A percentile compares a stretch with the other conserved stretches of the same genome.
phyloP scores from a whole-genome alignment of 139 green algal species.

The Spirogloea muscicola region DNA sequence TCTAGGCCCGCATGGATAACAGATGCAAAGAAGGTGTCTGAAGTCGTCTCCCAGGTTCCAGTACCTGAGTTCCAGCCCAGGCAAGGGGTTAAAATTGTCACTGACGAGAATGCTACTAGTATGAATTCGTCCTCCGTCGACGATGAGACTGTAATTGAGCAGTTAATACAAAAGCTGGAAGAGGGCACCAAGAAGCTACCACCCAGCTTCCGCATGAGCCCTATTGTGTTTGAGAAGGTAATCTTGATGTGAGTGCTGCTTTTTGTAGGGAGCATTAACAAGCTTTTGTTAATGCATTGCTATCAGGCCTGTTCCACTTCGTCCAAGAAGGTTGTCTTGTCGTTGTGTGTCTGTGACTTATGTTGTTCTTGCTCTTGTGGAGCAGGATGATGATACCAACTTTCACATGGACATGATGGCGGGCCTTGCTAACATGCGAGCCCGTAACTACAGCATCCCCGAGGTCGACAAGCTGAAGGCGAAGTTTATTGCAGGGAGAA shows the following conservation, averaged over 20 bases:
- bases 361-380: too few relatives aligned
- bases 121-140: slow-evolving; percentile 42
- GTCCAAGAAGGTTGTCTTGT: too few relatives aligned
- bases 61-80: slow-evolving; percentile 77
- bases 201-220: slow-evolving; percentile 57
- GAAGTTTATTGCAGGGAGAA: slow-evolving; percentile 96
- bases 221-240: slow-evolving; percentile 85
- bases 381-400: slow-evolving; percentile 23
- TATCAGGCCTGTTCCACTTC: too few relatives aligned
- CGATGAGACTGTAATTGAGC: slow-evolving; percentile 67
- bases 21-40: slow-evolving; percentile 37
- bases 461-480: slow-evolving; percentile 89
- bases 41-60: slow-evolving; percentile 58
- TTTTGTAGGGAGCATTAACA: too few relatives aligned
- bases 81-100: slow-evolving; percentile 92
- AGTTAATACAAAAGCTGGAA: slow-evolving; percentile 61
- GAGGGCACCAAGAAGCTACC: slow-evolving; percentile 48
- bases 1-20: slow-evolving; percentile 40
- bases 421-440: slow-evolving; percentile 94
- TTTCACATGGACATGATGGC: slow-evolving; percentile 68
- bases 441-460: slow-evolving; percentile 82
- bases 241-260: too few relatives aligned
- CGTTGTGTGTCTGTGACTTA: too few relatives aligned
- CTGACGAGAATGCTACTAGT: slow-evolving; percentile 85
- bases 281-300: too few relatives aligned